Evolutionary conservation across 2,329 filamentous ascomycete genomes (phyloP).

Genomic region (Leptographium flavum): DNA sequence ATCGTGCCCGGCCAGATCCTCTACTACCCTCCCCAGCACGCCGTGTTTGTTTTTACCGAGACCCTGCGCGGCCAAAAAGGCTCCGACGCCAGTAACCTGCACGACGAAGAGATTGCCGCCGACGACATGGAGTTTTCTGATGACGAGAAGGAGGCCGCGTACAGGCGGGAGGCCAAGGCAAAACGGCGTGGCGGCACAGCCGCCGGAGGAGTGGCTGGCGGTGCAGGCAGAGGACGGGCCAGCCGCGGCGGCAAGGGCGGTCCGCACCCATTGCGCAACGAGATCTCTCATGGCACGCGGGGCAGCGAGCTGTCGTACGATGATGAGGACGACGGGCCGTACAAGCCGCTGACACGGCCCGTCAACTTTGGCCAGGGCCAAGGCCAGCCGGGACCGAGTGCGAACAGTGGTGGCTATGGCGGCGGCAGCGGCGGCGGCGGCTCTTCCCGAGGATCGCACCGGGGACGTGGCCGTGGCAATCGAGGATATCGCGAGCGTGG

Average conservation of each 20-base stretch:
- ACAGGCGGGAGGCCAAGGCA: conserved; percentile 56
- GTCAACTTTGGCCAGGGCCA: conserved; percentile 40
- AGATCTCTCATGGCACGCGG: conserved; percentile 19
- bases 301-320: conserved; percentile 47
- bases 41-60: conserved; percentile 76
- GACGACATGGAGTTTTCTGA: conserved; percentile 94
- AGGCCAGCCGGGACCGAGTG: conserved; percentile 20
- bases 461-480: conserved; percentile 28
- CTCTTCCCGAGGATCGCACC: not conserved
- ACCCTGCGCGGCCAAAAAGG: conserved; percentile 67
- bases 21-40: conserved; percentile 68
- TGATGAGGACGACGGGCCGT: conserved; percentile 53
- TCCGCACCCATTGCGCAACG: conserved; percentile 24
- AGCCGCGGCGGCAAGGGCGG: not conserved
- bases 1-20: conserved; percentile 56
- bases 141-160: conserved; percentile 82
- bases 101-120: conserved; percentile 78
- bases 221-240: conserved; percentile 21
- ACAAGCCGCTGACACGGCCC: conserved; percentile 57
- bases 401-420: conserved; percentile 5
- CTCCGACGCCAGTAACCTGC: conserved; percentile 85
- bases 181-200: conserved; percentile 40
- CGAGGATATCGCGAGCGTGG: conserved; percentile 24
- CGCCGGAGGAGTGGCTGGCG: conserved; percentile 25
- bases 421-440: conserved; percentile 12